Evolutionary conservation across 805 yeast species (phyloP).

Genomic region (Metschnikowia peoriensis): DNA sequence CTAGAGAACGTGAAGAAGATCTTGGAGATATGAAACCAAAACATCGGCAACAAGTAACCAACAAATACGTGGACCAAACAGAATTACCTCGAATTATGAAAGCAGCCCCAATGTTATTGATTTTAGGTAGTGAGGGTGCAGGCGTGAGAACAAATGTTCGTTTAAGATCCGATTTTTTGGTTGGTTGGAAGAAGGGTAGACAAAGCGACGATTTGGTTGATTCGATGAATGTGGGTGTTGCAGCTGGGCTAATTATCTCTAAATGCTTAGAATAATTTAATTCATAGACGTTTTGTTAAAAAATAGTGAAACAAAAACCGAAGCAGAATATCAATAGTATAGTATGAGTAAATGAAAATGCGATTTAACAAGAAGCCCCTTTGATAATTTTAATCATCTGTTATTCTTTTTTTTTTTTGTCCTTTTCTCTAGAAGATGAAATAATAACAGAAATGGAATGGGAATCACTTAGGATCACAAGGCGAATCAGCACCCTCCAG

Average conservation of each 20-base stretch:
- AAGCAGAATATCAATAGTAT: too few relatives aligned
- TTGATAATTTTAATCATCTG: too few relatives aligned
- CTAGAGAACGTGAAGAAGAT: slow-evolving; percentile 29
- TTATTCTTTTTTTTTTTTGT: too few relatives aligned
- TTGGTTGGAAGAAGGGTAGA: slow-evolving; percentile 38
- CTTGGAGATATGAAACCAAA: slow-evolving; percentile 20
- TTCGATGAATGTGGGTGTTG: slow-evolving; percentile 87
- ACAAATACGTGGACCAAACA: slow-evolving; percentile 36
- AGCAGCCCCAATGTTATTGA: slow-evolving; percentile 61
- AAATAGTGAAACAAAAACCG: too few relatives aligned
- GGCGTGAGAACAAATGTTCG: slow-evolving; percentile 73
- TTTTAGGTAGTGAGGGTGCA: slow-evolving; percentile 82
- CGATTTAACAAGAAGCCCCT: too few relatives aligned
- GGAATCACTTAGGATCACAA: too few relatives aligned
- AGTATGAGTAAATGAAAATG: too few relatives aligned
- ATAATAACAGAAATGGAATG: too few relatives aligned
- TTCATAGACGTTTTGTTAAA: too few relatives aligned
- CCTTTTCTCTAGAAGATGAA: too few relatives aligned
- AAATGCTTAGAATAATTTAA: slow-evolving; percentile 11
- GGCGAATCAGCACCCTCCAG: too few relatives aligned
- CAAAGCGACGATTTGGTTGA: slow-evolving; percentile 49
- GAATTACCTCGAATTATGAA: slow-evolving; percentile 46
- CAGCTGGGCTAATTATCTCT: slow-evolving; percentile 65
- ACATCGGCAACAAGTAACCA: slow-evolving; percentile 29
- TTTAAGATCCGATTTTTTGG: slow-evolving; percentile 53